Percentiles rank a stretch among this genome's conserved stretches.
Conservation (phyloP, 306 rosid genomes). For the Cicer bijugum region DNA sequence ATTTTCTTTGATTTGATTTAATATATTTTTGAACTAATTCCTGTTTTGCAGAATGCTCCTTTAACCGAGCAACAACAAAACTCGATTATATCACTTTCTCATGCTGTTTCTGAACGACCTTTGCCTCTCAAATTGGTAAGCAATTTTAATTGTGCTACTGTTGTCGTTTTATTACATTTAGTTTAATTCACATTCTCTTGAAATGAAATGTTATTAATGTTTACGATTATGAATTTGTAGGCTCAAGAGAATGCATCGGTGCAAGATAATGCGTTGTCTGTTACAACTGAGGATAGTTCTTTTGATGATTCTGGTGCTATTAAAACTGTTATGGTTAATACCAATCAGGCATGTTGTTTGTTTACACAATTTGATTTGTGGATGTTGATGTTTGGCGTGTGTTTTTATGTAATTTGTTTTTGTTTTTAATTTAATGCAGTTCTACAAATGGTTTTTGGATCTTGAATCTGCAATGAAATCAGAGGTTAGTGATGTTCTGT, state of each 20-base stretch:
- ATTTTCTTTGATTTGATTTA: conserved; percentile 33
- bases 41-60: conserved; percentile 75
- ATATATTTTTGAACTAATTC: not conserved
- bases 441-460: conserved; percentile 94
- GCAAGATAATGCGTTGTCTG: conserved; percentile 60
- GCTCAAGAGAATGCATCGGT: conserved; percentile 60
- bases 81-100: conserved; percentile 67
- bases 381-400: not conserved
- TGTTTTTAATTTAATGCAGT: conserved; percentile 59
- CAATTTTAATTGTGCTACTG: not conserved
- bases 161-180: not conserved
- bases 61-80: conserved; percentile 80
- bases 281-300: conserved; percentile 60
- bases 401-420: conserved; percentile 6
- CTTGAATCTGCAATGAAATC: conserved; percentile 97
- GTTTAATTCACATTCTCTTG: not conserved
- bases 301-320: conserved; percentile 61
- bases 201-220: not conserved
- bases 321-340: conserved; percentile 76
- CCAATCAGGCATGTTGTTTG: conserved; percentile 69
- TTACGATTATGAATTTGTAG: conserved; percentile 47
- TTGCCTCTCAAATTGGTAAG: conserved; percentile 76
- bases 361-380: not conserved
- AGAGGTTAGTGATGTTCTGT: conserved; percentile 64
- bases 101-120: conserved; percentile 82